phyloP scores from a whole-genome alignment of 345 rosid species.

The Eucalyptus cloeziana region DNA sequence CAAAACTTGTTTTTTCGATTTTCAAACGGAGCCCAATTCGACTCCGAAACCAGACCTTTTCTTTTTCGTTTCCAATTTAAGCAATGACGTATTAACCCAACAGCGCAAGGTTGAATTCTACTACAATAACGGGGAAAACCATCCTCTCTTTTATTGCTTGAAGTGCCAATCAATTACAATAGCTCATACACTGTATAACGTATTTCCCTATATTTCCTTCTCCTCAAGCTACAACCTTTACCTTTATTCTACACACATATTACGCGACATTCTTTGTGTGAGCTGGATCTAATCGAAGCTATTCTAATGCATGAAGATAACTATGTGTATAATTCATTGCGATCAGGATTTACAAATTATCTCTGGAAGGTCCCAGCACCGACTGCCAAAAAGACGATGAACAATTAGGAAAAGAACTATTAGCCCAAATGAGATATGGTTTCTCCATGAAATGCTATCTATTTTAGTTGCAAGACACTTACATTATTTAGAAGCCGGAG shows the following conservation, averaged over 20 bases:
- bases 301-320: background rate
- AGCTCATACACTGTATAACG: too few species aligned
- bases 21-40: background rate
- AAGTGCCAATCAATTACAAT: too few species aligned
- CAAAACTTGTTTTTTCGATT: background rate
- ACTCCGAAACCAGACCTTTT: background rate
- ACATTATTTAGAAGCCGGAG: slow-evolving; percentile 62
- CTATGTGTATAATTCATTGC: background rate
- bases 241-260: background rate
- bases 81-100: too few species aligned
- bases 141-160: too few species aligned
- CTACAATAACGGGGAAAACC: too few species aligned
- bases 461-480: background rate
- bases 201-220: too few species aligned
- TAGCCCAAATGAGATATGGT: background rate
- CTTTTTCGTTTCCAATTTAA: background rate
- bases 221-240: background rate
- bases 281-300: background rate
- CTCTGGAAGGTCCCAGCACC: slow-evolving; percentile 11
- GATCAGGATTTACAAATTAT: background rate
- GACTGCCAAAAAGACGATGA: slow-evolving; percentile 9
- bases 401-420: background rate
- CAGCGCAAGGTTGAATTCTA: too few species aligned
- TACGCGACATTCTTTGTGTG: background rate
- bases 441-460: background rate